Evolutionary conservation across 805 yeast genomes (phyloP).

Genomic region (Isabelozyma heimii): DNA sequence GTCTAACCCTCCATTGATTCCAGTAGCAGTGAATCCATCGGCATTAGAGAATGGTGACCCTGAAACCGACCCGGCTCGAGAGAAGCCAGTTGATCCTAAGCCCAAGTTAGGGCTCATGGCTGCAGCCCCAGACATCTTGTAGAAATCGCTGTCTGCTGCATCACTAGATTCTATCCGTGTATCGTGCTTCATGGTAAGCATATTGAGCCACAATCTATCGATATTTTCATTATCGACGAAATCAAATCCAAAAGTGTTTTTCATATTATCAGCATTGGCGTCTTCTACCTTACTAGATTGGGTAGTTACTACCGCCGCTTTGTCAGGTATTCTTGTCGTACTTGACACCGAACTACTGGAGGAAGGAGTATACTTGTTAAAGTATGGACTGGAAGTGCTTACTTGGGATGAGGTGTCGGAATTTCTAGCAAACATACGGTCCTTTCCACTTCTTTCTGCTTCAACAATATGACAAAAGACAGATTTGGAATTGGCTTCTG

Average conservation of each 20-base stretch:
- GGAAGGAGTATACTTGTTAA: conserved; percentile 7
- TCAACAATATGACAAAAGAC: conserved; percentile 2
- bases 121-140: neutral
- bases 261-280: neutral
- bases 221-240: conserved; percentile 24
- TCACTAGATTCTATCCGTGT: conserved; percentile 1
- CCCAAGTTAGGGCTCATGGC: neutral
- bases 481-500: conserved; percentile 3
- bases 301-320: neutral
- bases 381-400: neutral
- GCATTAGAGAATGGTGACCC: neutral
- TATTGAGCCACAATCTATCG: conserved; percentile 34
- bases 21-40: neutral
- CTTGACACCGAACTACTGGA: neutral
- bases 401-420: neutral
- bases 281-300: neutral
- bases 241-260: conserved; percentile 11
- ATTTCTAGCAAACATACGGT: neutral
- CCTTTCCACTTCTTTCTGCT: conserved; percentile 1
- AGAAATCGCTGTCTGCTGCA: neutral
- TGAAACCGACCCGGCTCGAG: neutral
- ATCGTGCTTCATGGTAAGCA: conserved; percentile 28
- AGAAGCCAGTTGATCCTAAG: neutral
- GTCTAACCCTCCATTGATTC: neutral
- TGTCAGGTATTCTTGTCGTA: neutral